A percentile compares a stretch with the other conserved stretches of the same genome.
Conservation (phyloP, 2,329 filamentous ascomycete species). For the Capronia coronata region DNA sequence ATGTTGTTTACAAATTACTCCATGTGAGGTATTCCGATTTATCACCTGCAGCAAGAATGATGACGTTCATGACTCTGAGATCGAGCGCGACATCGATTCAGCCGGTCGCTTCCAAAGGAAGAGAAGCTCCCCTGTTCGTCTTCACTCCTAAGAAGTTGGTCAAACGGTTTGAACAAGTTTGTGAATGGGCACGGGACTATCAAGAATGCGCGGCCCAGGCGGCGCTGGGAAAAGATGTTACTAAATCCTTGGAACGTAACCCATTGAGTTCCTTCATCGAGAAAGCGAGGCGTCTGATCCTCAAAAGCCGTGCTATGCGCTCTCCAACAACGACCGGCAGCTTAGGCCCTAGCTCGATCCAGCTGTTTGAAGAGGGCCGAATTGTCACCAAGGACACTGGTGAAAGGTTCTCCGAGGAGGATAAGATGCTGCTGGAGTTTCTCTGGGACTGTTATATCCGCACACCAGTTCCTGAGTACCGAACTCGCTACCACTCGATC, state of each 20-base stretch:
- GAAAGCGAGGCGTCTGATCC: slow-evolving; percentile 40
- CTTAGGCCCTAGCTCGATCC: slow-evolving; percentile 38
- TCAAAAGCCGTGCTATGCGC: slow-evolving; percentile 37
- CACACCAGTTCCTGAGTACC: slow-evolving; percentile 37
- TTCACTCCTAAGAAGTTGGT: slow-evolving; percentile 49
- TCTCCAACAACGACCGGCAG: slow-evolving; percentile 39
- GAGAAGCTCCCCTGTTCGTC: slow-evolving; percentile 5
- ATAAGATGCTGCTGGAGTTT: slow-evolving; percentile 47
- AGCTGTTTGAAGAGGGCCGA: slow-evolving; percentile 26
- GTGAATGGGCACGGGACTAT: slow-evolving; percentile 52
- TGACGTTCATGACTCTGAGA: slow-evolving; percentile 10
- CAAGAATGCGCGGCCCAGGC: slow-evolving; percentile 44
- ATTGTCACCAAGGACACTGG: slow-evolving; percentile 30
- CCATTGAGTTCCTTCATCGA: slow-evolving; percentile 40
- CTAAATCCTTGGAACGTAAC: slow-evolving; percentile 30
- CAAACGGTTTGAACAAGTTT: slow-evolving; percentile 44
- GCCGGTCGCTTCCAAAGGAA: not conserved
- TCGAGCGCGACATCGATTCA: slow-evolving; percentile 9
- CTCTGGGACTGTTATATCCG: slow-evolving; percentile 40
- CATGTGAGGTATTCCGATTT: slow-evolving; percentile 33
- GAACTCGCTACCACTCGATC: slow-evolving; percentile 29
- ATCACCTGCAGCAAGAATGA: slow-evolving; percentile 27
- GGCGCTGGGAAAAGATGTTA: slow-evolving; percentile 30
- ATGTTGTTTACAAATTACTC: slow-evolving; percentile 36
- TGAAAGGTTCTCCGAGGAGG: slow-evolving; percentile 43